Evolutionary conservation across 148 eudicot genomes (phyloP).

Genomic region (Camellia granthamiana): DNA sequence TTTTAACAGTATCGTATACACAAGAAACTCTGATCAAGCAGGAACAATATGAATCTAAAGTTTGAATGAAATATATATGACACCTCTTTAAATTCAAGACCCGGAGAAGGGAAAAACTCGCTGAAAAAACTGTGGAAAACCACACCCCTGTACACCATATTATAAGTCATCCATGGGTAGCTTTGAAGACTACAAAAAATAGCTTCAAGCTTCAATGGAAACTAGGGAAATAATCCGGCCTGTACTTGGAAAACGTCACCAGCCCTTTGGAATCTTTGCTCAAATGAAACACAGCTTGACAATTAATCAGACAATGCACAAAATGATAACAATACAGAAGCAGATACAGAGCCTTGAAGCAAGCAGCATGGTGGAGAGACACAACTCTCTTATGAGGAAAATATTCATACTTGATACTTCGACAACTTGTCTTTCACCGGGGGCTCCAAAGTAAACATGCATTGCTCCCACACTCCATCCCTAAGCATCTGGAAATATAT

Average conservation of each 20-base stretch:
- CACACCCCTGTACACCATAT: constrained; percentile 7
- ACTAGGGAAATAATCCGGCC: constrained; percentile 11
- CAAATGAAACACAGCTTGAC: constrained; percentile 10
- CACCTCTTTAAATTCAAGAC: constrained; percentile 5
- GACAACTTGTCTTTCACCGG: constrained; percentile 57
- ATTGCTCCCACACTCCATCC: constrained; percentile 85
- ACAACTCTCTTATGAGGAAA: neutral
- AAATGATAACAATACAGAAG: constrained; percentile 6
- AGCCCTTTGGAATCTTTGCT: neutral
- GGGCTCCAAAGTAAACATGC: constrained; percentile 77
- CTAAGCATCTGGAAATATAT: constrained; percentile 63
- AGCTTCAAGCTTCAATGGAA: constrained; percentile 22
- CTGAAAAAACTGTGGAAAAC: constrained; percentile 9
- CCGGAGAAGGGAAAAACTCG: neutral
- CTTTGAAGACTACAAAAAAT: constrained; percentile 21
- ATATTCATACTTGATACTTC: constrained; percentile 61
- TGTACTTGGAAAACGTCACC: constrained; percentile 14
- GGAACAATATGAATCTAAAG: neutral
- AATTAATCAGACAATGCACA: neutral
- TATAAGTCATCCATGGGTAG: constrained; percentile 12
- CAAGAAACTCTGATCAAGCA: constrained; percentile 3
- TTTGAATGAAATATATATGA: neutral
- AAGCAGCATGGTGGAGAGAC: constrained; percentile 3
- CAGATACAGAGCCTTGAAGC: neutral
- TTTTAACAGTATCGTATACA: neutral